Evolutionary conservation across 31 red algal genomes (phyloP).

Genomic region (Bonnemaisonia californica): DNA sequence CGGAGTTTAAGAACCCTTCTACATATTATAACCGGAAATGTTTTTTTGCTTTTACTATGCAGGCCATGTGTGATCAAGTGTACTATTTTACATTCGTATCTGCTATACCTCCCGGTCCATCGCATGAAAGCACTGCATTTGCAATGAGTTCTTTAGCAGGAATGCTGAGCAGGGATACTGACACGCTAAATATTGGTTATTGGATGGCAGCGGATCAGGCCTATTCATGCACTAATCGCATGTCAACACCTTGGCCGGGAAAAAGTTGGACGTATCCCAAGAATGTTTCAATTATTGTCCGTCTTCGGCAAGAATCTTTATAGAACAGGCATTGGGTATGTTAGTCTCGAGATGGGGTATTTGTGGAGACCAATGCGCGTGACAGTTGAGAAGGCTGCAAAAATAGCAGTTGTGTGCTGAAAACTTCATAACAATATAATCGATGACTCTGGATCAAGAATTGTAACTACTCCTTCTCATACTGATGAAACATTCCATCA

Average conservation of each 20-base stretch:
- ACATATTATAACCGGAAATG: constrained; percentile 47
- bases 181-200: background rate
- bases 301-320: constrained; percentile 15
- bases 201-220: constrained; percentile 60
- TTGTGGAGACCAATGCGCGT: background rate
- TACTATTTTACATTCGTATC: constrained; percentile 52
- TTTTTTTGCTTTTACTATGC: constrained; percentile 28
- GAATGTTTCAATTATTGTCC: constrained; percentile 43
- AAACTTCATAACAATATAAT: constrained; percentile 46
- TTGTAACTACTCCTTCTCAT: too few relatives aligned
- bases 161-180: background rate
- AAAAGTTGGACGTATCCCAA: background rate
- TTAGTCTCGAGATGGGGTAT: constrained; percentile 22
- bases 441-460: too few relatives aligned
- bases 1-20: constrained; percentile 15
- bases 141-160: background rate
- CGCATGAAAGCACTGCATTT: constrained; percentile 32
- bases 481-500: too few relatives aligned
- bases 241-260: constrained; percentile 19
- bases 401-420: constrained; percentile 9
- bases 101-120: constrained; percentile 17
- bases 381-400: background rate
- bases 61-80: constrained; percentile 31
- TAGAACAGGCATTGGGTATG: constrained; percentile 39
- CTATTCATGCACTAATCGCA: constrained; percentile 29